Evolutionary conservation across 257 asterid genomes (phyloP).

Genomic region (Fraxinus anomala): DNA sequence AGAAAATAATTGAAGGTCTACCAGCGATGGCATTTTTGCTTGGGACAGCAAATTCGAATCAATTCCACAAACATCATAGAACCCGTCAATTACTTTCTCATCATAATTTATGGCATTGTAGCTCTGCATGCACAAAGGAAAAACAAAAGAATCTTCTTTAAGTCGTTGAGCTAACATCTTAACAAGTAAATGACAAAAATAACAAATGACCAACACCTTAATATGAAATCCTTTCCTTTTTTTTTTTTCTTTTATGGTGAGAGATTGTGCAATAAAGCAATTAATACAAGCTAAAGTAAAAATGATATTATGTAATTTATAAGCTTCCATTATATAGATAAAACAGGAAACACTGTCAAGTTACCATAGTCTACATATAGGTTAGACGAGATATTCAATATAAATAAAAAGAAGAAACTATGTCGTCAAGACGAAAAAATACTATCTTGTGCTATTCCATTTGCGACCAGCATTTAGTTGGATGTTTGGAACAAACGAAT

Average conservation of each 20-base stretch:
- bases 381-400: neutral
- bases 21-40: conserved; percentile 76
- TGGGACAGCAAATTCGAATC: conserved; percentile 58
- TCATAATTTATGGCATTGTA: conserved; percentile 80
- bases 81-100: conserved; percentile 89
- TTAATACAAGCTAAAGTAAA: neutral
- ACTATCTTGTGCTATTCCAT: neutral
- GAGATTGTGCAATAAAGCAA: neutral
- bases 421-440: neutral
- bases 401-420: conserved; percentile 2
- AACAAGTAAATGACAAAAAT: neutral
- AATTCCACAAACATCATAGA: conserved; percentile 87
- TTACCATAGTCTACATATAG: neutral
- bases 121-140: conserved; percentile 64
- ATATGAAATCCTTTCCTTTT: neutral
- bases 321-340: neutral
- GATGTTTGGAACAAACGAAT: neutral
- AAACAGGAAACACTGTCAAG: neutral
- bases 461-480: neutral
- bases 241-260: neutral
- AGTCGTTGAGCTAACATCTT: conserved; percentile 12
- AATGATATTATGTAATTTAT: neutral
- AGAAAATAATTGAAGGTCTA: conserved; percentile 69
- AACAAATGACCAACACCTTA: neutral
- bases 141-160: conserved; percentile 24